phyloP scores from a whole-genome alignment of 2,329 filamentous ascomycete species.

The Beauveria varroae region DNA sequence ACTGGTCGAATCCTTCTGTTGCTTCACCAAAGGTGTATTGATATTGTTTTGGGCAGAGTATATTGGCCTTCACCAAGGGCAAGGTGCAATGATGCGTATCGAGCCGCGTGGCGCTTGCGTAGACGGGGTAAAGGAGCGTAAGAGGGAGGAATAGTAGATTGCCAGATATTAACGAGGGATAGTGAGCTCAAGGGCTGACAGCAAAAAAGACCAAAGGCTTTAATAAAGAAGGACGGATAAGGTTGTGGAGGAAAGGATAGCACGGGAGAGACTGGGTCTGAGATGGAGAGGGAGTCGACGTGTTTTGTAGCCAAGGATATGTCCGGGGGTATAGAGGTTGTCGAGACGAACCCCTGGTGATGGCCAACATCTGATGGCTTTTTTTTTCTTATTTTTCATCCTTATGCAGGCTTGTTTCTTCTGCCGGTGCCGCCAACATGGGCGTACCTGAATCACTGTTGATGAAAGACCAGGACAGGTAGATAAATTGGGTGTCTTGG shows the following conservation, averaged over 20 bases:
- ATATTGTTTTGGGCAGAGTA: neutral
- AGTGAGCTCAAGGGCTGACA: conserved; percentile 1
- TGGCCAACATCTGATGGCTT: conserved; percentile 4
- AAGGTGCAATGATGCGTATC: neutral
- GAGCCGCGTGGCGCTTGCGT: neutral
- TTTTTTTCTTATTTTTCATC: conserved; percentile 5
- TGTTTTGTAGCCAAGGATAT: conserved; percentile 11
- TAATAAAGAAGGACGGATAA: conserved; percentile 7
- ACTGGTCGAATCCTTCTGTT: neutral
- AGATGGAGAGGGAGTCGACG: conserved; percentile 18
- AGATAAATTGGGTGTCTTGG: conserved; percentile 26
- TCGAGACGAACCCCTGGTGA: conserved; percentile 1
- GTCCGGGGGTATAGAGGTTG: conserved; percentile 7
- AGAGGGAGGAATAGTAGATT: conserved; percentile 6
- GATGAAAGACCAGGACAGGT: conserved; percentile 18
- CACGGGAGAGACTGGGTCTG: conserved; percentile 3
- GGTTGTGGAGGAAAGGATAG: conserved; percentile 3
- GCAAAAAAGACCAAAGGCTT: neutral
- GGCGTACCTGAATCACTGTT: conserved; percentile 23
- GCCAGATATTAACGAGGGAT: conserved; percentile 10
- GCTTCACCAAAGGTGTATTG: neutral
- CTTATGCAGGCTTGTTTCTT: conserved; percentile 8
- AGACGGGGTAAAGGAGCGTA: conserved; percentile 9
- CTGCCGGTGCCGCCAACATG: conserved; percentile 3
- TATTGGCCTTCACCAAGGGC: neutral